phyloP scores from a whole-genome alignment of 345 rosid genomes.

The Populus simonii region DNA sequence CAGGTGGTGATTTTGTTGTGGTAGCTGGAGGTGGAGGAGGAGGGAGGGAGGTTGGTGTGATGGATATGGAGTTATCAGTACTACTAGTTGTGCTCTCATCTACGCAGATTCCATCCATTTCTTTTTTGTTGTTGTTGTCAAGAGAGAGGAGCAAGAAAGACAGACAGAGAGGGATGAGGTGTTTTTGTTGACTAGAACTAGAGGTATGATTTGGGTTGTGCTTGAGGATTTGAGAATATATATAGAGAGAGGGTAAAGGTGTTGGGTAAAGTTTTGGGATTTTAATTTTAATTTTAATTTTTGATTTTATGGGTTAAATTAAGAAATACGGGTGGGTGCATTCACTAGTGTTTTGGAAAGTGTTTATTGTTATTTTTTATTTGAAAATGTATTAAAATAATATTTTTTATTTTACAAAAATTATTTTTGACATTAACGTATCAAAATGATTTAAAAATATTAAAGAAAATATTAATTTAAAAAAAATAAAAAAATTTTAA shows the following conservation, averaged over 20 bases:
- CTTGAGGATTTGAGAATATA: neutral
- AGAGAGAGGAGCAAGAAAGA: neutral
- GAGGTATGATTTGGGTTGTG: slow-evolving; percentile 11
- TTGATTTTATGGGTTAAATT: neutral
- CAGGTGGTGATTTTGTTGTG: slow-evolving; percentile 28
- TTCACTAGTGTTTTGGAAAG: too few relatives aligned
- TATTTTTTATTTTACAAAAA: too few relatives aligned
- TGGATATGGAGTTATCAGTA: slow-evolving; percentile 35
- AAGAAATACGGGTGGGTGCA: neutral
- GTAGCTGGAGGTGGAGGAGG: slow-evolving; percentile 10
- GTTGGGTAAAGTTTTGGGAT: neutral
- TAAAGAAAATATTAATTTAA: too few relatives aligned
- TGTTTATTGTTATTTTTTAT: too few relatives aligned
- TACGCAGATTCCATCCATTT: slow-evolving; percentile 52
- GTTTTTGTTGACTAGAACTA: slow-evolving; percentile 6
- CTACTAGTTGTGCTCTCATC: slow-evolving; percentile 51
- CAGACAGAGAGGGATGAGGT: neutral
- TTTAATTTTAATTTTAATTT: too few relatives aligned
- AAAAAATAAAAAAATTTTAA: too few relatives aligned
- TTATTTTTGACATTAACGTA: too few relatives aligned
- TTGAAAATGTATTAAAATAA: too few relatives aligned
- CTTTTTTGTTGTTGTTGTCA: neutral
- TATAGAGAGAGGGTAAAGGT: neutral
- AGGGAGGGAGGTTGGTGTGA: slow-evolving; percentile 30
- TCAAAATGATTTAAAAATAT: too few relatives aligned